Percentiles rank a stretch among this genome's conserved stretches.
Evolutionary conservation across 768 basidiomycete genomes (phyloP).

Genomic region (Pholiota microspora): DNA sequence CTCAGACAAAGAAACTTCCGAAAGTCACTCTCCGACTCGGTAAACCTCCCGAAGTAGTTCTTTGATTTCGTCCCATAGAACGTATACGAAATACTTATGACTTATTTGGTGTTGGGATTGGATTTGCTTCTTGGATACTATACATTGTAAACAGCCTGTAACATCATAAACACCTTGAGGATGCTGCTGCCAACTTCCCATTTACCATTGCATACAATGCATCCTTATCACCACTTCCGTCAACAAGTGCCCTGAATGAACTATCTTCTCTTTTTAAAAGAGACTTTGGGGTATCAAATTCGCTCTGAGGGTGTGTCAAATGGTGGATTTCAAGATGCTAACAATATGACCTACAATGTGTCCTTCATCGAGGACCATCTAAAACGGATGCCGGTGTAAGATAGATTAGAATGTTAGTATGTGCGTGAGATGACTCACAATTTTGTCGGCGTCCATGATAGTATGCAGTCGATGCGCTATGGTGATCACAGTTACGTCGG

Average conservation of each 20-base stretch:
- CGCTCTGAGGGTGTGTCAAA: conserved; percentile 15
- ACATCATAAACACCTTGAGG: background rate
- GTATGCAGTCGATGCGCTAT: conserved; percentile 72
- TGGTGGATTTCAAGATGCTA: no score
- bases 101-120: no score
- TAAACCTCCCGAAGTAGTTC: conserved; percentile 28
- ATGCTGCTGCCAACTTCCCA: background rate
- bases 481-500: conserved; percentile 59
- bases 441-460: conserved; percentile 63
- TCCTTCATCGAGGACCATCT: conserved; percentile 56
- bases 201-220: conserved; percentile 14
- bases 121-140: no score
- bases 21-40: conserved; percentile 58
- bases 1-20: conserved; percentile 43
- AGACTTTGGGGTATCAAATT: conserved; percentile 17
- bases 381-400: background rate
- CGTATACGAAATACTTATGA: no score
- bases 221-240: conserved; percentile 19
- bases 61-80: no score
- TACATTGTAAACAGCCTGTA: no score
- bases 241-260: conserved; percentile 18
- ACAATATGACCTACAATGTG: conserved; percentile 33
- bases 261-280: conserved; percentile 14
- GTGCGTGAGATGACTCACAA: conserved; percentile 32
- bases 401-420: background rate